These are phyloP conservation scores for Rhizoclosmatium globosum DNA, from an alignment of 192 early-diverging fungal genomes.

Conservation along the genomic window DNA sequence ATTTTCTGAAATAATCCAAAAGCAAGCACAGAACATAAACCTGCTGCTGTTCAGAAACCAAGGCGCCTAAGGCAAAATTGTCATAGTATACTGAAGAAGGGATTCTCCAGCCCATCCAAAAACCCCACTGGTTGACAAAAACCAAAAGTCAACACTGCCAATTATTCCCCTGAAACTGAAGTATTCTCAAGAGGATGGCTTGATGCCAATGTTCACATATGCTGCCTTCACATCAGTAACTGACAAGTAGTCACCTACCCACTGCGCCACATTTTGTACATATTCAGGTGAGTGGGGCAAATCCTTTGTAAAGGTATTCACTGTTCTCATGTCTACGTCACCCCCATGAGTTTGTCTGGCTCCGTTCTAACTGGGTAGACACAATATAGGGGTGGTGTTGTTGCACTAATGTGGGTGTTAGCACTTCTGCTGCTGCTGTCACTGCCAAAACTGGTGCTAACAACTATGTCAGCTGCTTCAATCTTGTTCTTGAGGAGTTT, in stretches of 20 bases:
- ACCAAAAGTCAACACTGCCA: not conserved
- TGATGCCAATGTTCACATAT: not conserved
- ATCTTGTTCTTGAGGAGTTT: too few species aligned
- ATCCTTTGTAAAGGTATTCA: not conserved
- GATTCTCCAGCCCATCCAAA: not conserved
- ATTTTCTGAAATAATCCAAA: not conserved
- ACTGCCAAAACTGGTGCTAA: too few species aligned
- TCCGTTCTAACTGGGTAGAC: not conserved
- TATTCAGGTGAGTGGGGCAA: not conserved
- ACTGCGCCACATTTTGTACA: not conserved
- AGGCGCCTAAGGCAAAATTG: not conserved
- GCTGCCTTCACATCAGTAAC: not conserved
- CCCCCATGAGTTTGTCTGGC: not conserved
- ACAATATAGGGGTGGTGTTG: not conserved
- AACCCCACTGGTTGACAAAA: not conserved
- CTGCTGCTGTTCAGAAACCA: not conserved
- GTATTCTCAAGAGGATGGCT: not conserved
- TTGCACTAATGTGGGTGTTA: too few species aligned
- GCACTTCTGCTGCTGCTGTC: too few species aligned
- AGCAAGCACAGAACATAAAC: not conserved
- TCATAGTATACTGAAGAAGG: not conserved
- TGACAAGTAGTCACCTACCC: not conserved
- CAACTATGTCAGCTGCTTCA: too few species aligned
- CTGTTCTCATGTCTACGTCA: not conserved
- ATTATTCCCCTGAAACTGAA: not conserved